Evolutionary conservation across 345 rosid species (phyloP).

Genomic region (Limnanthes douglasii): DNA sequence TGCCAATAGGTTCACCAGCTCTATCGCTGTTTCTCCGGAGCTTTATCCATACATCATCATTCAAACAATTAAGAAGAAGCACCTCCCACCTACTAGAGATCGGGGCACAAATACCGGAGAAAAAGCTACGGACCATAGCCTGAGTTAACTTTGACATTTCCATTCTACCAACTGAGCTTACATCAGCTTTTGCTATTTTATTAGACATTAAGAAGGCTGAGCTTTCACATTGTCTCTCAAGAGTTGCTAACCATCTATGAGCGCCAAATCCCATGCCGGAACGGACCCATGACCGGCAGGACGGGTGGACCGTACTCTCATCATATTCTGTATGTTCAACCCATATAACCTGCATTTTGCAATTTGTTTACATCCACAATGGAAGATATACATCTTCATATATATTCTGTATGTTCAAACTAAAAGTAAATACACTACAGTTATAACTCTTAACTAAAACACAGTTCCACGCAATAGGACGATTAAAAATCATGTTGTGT

Average conservation of each 20-base stretch:
- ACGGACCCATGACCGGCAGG: constrained; percentile 23
- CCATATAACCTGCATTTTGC: constrained; percentile 60
- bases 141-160: constrained; percentile 40
- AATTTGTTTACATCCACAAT: too few relatives aligned
- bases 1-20: constrained; percentile 37
- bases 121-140: constrained; percentile 41
- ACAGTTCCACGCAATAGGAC: too few relatives aligned
- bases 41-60: constrained; percentile 34
- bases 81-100: constrained; percentile 30
- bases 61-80: constrained; percentile 21
- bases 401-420: too few relatives aligned
- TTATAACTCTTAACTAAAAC: too few relatives aligned
- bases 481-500: too few relatives aligned
- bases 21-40: constrained; percentile 25
- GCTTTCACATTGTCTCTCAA: constrained; percentile 41
- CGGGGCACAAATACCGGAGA: constrained; percentile 40
- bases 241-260: constrained; percentile 38
- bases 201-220: constrained; percentile 15
- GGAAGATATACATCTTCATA: too few relatives aligned
- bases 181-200: background rate
- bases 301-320: constrained; percentile 25
- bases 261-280: constrained; percentile 47
- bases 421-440: too few relatives aligned
- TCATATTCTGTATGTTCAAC: constrained; percentile 48
- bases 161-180: constrained; percentile 21